These are phyloP conservation scores for Porphyra umbilicalis DNA, from an alignment of 31 red algal species.

Conservation along the genomic window DNA sequence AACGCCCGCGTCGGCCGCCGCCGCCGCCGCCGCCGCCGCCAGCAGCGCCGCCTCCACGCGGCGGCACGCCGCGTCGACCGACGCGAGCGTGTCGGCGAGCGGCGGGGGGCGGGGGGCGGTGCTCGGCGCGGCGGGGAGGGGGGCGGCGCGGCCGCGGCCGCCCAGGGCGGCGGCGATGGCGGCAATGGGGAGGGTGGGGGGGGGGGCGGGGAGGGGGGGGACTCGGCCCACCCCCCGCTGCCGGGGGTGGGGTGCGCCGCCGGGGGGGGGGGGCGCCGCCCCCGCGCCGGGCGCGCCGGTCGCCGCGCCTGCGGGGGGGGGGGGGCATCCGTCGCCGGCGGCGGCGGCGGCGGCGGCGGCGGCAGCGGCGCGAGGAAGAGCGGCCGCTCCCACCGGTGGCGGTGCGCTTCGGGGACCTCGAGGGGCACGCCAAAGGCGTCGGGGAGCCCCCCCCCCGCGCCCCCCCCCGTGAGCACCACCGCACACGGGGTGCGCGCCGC, in stretches of 20 bases:
- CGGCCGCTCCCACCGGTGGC: neutral
- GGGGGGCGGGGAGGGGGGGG: neutral
- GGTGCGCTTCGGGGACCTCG: neutral
- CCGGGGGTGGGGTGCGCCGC: neutral
- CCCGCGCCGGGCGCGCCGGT: neutral
- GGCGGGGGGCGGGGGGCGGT: neutral
- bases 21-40: neutral
- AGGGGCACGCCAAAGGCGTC: neutral
- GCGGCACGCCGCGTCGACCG: neutral
- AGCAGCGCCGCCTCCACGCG: neutral
- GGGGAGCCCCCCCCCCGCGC: neutral
- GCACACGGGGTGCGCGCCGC: constrained; percentile 30
- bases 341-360: neutral
- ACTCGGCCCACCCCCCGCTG: neutral
- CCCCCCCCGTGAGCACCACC: constrained; percentile 19
- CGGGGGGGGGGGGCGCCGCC: neutral
- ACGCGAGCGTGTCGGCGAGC: neutral
- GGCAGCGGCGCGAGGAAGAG: neutral
- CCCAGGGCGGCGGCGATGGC: neutral
- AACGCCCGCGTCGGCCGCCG: neutral
- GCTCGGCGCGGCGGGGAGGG: neutral
- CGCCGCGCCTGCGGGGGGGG: no score
- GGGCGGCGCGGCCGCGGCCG: neutral
- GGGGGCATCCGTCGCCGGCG: neutral
- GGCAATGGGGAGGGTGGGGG: neutral